Conservation (phyloP, 345 rosid genomes). For the Citrus glauca region DNA sequence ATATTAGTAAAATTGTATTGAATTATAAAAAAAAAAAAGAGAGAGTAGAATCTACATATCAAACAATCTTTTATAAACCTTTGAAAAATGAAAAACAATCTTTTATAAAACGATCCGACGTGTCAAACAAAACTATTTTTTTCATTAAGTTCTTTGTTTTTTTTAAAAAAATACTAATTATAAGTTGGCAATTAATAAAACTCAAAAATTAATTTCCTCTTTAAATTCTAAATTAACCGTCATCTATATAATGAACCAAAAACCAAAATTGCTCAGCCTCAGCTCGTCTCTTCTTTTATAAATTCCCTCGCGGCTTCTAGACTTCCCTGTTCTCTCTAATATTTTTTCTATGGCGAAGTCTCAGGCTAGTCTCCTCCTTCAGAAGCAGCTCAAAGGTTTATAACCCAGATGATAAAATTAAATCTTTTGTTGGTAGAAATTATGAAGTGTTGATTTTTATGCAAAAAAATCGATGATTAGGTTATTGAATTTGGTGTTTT, state of each 20-base stretch:
- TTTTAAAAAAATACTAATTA: not conserved
- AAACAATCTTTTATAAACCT: not conserved
- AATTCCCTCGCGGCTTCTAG: constrained; percentile 19
- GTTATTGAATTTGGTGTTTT: constrained; percentile 2
- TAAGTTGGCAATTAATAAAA: not conserved
- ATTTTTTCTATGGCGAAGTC: constrained; percentile 27
- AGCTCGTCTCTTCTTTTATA: not conserved
- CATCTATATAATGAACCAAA: not conserved
- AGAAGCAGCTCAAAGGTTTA: constrained; percentile 74
- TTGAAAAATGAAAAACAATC: not conserved
- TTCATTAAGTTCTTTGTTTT: no score
- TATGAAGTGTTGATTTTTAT: not conserved
- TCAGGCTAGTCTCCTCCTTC: constrained; percentile 75
- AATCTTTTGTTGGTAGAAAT: not conserved
- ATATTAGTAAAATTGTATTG: no score
- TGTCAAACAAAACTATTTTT: not conserved
- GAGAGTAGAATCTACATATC: not conserved
- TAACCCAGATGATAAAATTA: not conserved
- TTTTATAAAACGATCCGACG: not conserved
- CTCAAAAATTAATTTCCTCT: not conserved
- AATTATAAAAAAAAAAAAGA: no score
- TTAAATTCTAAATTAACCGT: not conserved
- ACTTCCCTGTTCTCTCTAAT: constrained; percentile 11
- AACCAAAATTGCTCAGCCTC: not conserved
- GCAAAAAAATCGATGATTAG: not conserved